phyloP scores from a whole-genome alignment of 352 stramenopile species.

The Globisporangium barbulae region DNA sequence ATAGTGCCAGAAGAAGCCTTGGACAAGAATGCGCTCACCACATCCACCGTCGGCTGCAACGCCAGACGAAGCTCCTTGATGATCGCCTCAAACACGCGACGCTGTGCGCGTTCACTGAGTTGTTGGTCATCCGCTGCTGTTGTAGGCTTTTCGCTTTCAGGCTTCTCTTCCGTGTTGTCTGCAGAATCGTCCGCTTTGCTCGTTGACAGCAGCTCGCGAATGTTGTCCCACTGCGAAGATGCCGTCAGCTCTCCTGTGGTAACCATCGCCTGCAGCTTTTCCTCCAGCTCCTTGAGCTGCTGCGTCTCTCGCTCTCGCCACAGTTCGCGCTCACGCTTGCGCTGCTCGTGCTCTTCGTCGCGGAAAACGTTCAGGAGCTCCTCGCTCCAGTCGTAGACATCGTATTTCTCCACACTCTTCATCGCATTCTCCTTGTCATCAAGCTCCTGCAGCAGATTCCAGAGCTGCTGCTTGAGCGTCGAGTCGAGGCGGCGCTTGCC shows the following conservation, averaged over 20 bases:
- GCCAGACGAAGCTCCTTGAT: slow-evolving; percentile 35
- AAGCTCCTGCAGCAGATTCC: slow-evolving; percentile 36
- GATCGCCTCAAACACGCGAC: slow-evolving; percentile 54
- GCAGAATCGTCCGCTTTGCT: not conserved
- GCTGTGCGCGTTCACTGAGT: slow-evolving; percentile 44
- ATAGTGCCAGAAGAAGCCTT: slow-evolving; percentile 13
- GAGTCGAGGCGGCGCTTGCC: slow-evolving; percentile 39
- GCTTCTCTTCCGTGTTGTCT: not conserved
- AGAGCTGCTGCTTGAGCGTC: slow-evolving; percentile 40
- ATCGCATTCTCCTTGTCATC: slow-evolving; percentile 19
- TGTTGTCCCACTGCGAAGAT: slow-evolving; percentile 6
- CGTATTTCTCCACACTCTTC: slow-evolving; percentile 37
- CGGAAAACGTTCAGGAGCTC: slow-evolving; percentile 37
- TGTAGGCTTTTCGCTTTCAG: not conserved
- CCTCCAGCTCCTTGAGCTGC: slow-evolving; percentile 29
- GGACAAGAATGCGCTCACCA: slow-evolving; percentile 27
- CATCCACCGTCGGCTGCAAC: slow-evolving; percentile 23
- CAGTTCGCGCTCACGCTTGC: slow-evolving; percentile 48
- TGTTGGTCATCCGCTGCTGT: slow-evolving; percentile 1
- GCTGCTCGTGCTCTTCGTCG: slow-evolving; percentile 41
- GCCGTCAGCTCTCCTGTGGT: slow-evolving; percentile 14
- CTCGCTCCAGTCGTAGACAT: slow-evolving; percentile 69
- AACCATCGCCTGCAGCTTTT: slow-evolving; percentile 17
- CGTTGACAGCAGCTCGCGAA: not conserved
- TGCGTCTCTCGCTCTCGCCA: slow-evolving; percentile 35